Conservation (phyloP, 2,329 filamentous ascomycete genomes). For the Camillea tinctor region DNA sequence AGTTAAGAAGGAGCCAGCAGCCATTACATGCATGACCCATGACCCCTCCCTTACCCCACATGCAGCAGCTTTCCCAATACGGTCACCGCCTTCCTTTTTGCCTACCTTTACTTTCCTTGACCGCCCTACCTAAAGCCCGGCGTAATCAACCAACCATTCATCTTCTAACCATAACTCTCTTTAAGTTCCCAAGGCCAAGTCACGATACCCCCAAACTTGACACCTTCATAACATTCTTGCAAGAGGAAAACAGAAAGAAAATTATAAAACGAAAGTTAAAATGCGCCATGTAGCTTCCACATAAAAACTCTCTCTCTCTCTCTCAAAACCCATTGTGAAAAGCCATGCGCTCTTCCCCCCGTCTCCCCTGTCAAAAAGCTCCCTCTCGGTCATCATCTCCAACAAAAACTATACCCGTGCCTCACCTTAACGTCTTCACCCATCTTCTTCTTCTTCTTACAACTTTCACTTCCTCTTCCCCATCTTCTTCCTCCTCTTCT, state of each 20-base stretch:
- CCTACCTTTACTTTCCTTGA: neutral
- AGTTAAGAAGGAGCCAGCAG: too few species aligned
- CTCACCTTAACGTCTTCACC: too few species aligned
- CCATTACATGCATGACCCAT: neutral
- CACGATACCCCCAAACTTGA: too few species aligned
- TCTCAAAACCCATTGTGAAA: neutral
- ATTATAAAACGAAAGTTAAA: neutral
- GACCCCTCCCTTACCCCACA: constrained; percentile 10
- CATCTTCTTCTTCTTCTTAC: too few species aligned
- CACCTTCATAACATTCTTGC: too few species aligned
- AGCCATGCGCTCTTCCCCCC: neutral
- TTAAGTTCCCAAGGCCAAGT: too few species aligned
- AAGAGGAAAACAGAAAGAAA: too few species aligned
- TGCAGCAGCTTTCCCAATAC: neutral
- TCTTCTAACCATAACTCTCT: neutral
- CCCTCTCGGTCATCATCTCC: neutral
- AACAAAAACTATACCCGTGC: neutral
- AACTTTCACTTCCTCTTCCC: too few species aligned
- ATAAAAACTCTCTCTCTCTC: neutral
- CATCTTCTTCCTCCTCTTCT: too few species aligned
- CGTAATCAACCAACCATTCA: neutral
- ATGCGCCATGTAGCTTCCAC: neutral
- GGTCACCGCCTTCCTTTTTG: neutral
- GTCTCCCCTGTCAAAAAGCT: too few species aligned
- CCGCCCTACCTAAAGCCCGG: neutral